A percentile compares a stretch with the other conserved stretches of the same genome.
Conservation (phyloP, 805 yeast species). For the Lachancea meyersii region DNA sequence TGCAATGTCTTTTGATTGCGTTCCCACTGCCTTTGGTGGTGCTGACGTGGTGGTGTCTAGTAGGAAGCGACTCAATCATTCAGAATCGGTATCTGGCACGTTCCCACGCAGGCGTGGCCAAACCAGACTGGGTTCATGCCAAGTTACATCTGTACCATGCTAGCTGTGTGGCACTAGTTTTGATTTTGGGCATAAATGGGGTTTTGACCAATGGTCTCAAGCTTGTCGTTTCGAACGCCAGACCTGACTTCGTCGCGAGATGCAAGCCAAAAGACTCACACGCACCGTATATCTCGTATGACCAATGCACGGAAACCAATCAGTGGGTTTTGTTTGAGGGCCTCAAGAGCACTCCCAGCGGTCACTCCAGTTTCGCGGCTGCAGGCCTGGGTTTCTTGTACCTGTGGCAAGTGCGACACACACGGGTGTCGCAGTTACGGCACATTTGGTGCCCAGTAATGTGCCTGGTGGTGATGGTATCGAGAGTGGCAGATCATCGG, state of each 20-base stretch:
- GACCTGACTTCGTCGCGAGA: conserved; percentile 30
- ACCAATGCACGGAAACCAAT: conserved; percentile 15
- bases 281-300: conserved; percentile 10
- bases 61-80: conserved; percentile 5
- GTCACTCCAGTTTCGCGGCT: conserved; percentile 25
- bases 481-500: conserved; percentile 27
- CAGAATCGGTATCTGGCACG: conserved; percentile 1
- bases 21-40: conserved; percentile 10
- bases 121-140: conserved; percentile 18
- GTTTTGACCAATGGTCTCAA: conserved; percentile 25
- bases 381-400: conserved; percentile 21
- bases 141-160: conserved; percentile 21
- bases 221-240: conserved; percentile 21
- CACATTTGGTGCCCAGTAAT: conserved; percentile 27
- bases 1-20: conserved; percentile 20
- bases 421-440: conserved; percentile 13
- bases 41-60: conserved; percentile 9
- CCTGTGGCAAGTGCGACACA: conserved; percentile 21
- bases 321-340: conserved; percentile 23
- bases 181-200: conserved; percentile 22
- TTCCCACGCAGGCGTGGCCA: conserved; percentile 7
- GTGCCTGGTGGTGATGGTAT: conserved; percentile 23
- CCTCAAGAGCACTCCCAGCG: conserved; percentile 30
- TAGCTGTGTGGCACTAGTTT: conserved; percentile 17
- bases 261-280: conserved; percentile 14